Evolutionary conservation across 2,329 filamentous ascomycete species (phyloP).

Genomic region (Fusarium sp.): DNA sequence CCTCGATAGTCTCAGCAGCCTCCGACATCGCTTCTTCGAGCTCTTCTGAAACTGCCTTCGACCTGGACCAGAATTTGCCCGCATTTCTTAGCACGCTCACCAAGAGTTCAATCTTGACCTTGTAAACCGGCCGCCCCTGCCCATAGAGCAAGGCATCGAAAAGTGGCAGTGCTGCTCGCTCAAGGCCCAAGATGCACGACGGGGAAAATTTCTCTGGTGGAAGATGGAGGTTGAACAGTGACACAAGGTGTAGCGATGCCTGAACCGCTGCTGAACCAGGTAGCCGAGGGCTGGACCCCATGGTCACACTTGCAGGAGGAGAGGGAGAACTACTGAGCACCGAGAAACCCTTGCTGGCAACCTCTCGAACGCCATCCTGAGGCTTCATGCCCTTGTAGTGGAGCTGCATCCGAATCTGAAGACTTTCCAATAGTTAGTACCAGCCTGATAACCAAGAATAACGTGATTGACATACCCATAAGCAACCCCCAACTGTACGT

Average conservation of each 20-base stretch:
- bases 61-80: slow-evolving; percentile 33
- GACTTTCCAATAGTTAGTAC: slow-evolving; percentile 8
- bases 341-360: neutral
- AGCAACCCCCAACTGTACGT: slow-evolving; percentile 30
- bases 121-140: neutral
- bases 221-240: slow-evolving; percentile 27
- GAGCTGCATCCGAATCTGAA: slow-evolving; percentile 37
- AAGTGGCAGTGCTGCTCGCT: slow-evolving; percentile 19
- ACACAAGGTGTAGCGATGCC: slow-evolving; percentile 25
- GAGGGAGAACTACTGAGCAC: slow-evolving; percentile 1
- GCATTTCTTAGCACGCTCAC: slow-evolving; percentile 22
- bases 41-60: slow-evolving; percentile 13
- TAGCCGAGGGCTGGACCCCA: neutral
- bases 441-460: neutral
- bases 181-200: slow-evolving; percentile 33
- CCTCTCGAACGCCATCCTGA: slow-evolving; percentile 3
- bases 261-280: slow-evolving; percentile 23
- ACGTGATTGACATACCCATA: slow-evolving; percentile 29
- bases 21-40: slow-evolving; percentile 12
- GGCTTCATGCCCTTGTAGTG: slow-evolving; percentile 5
- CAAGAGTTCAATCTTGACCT: slow-evolving; percentile 21
- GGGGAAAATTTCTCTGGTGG: slow-evolving; percentile 36
- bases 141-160: slow-evolving; percentile 12
- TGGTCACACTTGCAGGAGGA: neutral
- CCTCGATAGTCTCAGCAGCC: neutral